Conservation (phyloP, 768 basidiomycete genomes). For the Galerina sulciceps region DNA sequence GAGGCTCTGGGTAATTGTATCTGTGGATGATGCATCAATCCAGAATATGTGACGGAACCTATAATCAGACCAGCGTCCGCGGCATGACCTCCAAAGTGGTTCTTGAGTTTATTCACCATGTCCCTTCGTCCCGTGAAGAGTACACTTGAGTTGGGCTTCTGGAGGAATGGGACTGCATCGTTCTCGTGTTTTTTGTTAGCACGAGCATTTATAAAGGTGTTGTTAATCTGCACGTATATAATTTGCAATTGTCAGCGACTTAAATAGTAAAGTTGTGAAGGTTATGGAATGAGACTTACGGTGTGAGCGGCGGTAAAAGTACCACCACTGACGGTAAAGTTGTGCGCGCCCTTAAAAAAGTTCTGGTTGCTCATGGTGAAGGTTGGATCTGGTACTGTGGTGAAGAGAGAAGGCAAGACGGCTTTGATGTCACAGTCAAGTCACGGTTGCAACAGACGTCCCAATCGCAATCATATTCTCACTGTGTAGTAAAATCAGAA, state of each 20-base stretch:
- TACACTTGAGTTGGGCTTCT: conserved; percentile 4
- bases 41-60: background rate
- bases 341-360: background rate
- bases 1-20: background rate
- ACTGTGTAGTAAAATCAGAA: too few relatives aligned
- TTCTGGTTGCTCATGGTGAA: too few relatives aligned
- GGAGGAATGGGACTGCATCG: background rate
- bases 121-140: conserved; percentile 15
- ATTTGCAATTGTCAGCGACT: too few relatives aligned
- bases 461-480: too few relatives aligned
- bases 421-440: too few relatives aligned
- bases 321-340: background rate
- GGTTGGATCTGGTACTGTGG: too few relatives aligned
- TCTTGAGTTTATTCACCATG: conserved; percentile 9
- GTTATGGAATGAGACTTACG: background rate
- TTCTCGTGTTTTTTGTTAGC: background rate
- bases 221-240: background rate
- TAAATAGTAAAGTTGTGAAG: background rate
- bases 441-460: too few relatives aligned
- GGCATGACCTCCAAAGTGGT: conserved; percentile 6
- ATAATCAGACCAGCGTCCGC: background rate
- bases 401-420: too few relatives aligned
- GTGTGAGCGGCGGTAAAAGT: background rate
- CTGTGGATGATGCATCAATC: background rate
- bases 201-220: background rate